Evolutionary conservation across 352 stramenopile genomes (phyloP), one percentile per base, ranked within the genome.

Genomic region (Phytophthora brassicae): DNA sequence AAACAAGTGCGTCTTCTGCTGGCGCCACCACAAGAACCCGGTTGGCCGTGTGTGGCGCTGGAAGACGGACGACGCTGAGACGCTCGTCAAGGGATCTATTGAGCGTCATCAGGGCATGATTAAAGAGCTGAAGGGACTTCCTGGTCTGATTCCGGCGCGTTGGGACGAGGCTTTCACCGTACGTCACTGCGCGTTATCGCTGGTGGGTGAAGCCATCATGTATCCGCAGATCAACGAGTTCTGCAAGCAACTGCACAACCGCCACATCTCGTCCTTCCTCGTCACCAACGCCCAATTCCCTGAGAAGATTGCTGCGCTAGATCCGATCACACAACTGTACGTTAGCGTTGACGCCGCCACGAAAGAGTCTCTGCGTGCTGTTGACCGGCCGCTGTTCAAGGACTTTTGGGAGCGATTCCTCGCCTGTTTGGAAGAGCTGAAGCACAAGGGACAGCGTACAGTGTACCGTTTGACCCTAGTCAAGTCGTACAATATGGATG

Each of bases 271-370:
- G 28, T 98, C 96, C 6, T 99, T 99, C 80, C 75, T 99, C 29
- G 97, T 99, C 4, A 99, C 96, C 2, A 99, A 99, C 68, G 96
- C 96, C 20, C 97, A 99, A 74, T 99, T 99, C 79, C 97, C 97
- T 0, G 85, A 98, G 60, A 97, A 96, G 41, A 99, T 99, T 71
- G 78, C 84, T 0, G 89, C 84, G 48, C 77, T 99, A 3, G 80
- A 96, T 51, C 97, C 97, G 2, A 97, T 99, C 52, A 99, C 97
- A 17, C 97, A 99, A 71, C 73, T 99, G 26, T 99, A 99, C 72
- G 97, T 99, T n/a, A 98, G 89, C 62, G 90, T 99, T 14, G 97
- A 99, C 68, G 97, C 97, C 5, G 86, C 93, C 5, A 99, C 91
- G 4, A 97, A 98, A 63, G 95, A 99, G 39, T 97, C 86, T 31